Base-by-base conservation (phyloP, 495 filamentous ascomycete genomes). In the Daldinia childiae region DNA sequence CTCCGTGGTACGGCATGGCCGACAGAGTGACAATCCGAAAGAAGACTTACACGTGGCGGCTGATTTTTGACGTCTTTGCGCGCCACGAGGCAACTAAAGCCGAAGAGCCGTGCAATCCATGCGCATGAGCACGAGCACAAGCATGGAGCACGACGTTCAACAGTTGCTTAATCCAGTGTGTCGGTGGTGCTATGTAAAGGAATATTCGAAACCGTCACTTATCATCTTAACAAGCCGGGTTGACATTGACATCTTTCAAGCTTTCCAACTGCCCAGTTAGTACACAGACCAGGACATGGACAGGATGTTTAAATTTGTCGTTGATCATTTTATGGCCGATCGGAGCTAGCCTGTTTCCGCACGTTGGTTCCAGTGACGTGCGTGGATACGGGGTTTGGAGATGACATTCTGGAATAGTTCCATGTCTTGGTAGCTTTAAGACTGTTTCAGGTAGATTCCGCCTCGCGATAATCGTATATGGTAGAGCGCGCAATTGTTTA, bases 1-100 rank as follows among this genome's bases (percentile, higher is more conserved):
- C 27, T 58, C 51, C 57, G 41, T 32, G 50, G 62, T 66, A 41
- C 68, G 68, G 68, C 50, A 29, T 71, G 38, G 58, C 68, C 62
- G 68, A 71, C 4, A 54, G n/a, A 30, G 43, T 27, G 12, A 36
- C 45, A 59, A 63, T 12, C 21, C 56, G 19, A 38, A 61, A 17
- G 43, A 61, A 59, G 21, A 34, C 24, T 17, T 15, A 64, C 62
- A 69, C 55, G 61, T 65, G 56, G 67, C 56, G 17, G 21, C 48
- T 21, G 59, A 62, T 9, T 34, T 21, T 41, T 24, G 26, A 58
- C 51, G 41, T 58, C 29, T 66, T 58, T 41, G 51, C 51, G 62
- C n/a, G 68, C 68, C 43, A 65, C 57, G 41, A 57, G 27, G 56
- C 30, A 58, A 58, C 34, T 21, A 30, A 45, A 58, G 58, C 64